Percentiles rank a stretch among this genome's conserved stretches.
These are phyloP conservation scores for Aspergillus quadrilineatus DNA, from an alignment of 2,329 filamentous ascomycete genomes.

Conservation along the genomic window DNA sequence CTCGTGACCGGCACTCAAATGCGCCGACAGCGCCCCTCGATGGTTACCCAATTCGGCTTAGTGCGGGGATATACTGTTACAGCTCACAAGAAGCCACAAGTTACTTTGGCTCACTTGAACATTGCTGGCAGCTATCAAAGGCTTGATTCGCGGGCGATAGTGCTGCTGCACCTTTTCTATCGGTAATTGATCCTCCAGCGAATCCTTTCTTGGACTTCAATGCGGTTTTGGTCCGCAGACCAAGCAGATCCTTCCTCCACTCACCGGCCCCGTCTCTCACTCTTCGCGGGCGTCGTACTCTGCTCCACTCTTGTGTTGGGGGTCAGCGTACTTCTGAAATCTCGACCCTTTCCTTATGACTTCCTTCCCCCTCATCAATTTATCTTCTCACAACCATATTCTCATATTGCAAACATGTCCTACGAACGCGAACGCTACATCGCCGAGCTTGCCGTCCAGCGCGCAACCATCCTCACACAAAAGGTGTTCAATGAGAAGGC, in stretches of 20 bases:
- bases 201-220: conserved; percentile 10
- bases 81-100: not conserved
- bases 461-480: conserved; percentile 73
- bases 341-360: conserved; percentile 42
- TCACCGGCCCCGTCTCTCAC: conserved; percentile 21
- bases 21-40: conserved; percentile 25
- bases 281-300: conserved; percentile 33
- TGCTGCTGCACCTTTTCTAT: not conserved
- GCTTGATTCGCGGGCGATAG: not conserved
- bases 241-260: conserved; percentile 23
- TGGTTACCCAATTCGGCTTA: conserved; percentile 16
- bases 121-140: not conserved
- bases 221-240: conserved; percentile 21
- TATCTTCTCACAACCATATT: conserved; percentile 20
- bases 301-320: conserved; percentile 46
- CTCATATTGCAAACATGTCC: conserved; percentile 38
- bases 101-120: not conserved
- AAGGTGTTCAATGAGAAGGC: conserved; percentile 81
- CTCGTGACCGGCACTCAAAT: conserved; percentile 3
- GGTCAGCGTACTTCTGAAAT: conserved; percentile 39
- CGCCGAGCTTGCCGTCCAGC: conserved; percentile 84
- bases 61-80: conserved; percentile 18
- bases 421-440: conserved; percentile 79
- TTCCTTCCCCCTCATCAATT: conserved; percentile 34
- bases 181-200: not conserved